Evolutionary conservation across 208 protist genomes (phyloP).

Genomic region (Angomonas ambiguus): DNA sequence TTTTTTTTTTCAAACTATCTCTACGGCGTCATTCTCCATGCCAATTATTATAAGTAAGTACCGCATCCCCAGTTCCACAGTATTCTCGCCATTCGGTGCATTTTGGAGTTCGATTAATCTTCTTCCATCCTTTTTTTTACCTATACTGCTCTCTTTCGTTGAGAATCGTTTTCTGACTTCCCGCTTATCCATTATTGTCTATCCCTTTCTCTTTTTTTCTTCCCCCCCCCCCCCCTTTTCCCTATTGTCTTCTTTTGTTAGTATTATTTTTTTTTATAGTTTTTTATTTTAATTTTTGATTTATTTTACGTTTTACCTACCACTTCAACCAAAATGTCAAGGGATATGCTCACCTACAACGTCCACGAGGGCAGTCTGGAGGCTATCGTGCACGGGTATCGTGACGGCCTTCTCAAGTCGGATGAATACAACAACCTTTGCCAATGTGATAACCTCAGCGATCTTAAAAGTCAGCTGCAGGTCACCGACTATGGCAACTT

Average conservation of each 20-base stretch:
- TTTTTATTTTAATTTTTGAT: conserved; percentile 1
- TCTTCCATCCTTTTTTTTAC: too few relatives aligned
- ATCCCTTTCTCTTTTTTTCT: too few relatives aligned
- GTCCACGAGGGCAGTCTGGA: conserved; percentile 86
- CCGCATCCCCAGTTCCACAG: too few relatives aligned
- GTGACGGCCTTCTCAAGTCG: conserved; percentile 87
- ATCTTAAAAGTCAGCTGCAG: conserved; percentile 97
- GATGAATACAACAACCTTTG: conserved; percentile 97
- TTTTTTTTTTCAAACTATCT: not conserved
- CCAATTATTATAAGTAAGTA: too few relatives aligned
- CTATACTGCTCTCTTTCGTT: too few relatives aligned
- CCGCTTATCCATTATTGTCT: too few relatives aligned
- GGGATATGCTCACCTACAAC: conserved; percentile 79
- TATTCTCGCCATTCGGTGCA: too few relatives aligned
- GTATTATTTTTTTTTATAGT: not conserved
- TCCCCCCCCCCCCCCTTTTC: too few relatives aligned
- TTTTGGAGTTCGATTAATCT: too few relatives aligned
- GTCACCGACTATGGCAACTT: conserved; percentile 98
- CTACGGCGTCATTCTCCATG: not conserved
- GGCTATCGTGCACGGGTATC: conserved; percentile 89
- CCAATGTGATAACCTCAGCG: conserved; percentile 97
- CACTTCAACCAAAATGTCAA: conserved; percentile 26
- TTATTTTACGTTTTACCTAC: conserved; percentile 10
- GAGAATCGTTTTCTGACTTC: too few relatives aligned
- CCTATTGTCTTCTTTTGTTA: not conserved